Evolutionary conservation across 2,329 filamentous ascomycete species (phyloP), one percentile per base, ranked within the genome.

Genomic region (Epichloe gansuensis): DNA sequence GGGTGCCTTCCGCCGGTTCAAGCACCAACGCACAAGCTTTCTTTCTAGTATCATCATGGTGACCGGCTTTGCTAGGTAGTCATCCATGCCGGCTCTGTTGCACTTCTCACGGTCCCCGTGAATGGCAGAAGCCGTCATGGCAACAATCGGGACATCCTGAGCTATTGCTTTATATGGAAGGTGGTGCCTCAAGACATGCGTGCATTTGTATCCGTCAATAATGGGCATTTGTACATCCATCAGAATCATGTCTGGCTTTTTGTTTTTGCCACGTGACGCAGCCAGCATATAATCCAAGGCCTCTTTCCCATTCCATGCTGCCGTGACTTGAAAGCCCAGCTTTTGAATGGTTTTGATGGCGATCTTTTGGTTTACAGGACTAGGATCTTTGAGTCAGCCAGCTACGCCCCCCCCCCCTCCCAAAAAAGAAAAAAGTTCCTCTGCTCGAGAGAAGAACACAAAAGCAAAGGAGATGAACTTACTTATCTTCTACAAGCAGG

Each of bases 401-500:
- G 11, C n/a, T 21, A 6, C 13, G 11, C 21, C 41, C 12, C 21
- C 17, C 17, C 17, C 2, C 17, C 17, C 17, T 2, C 2, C 2
- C 2, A 21, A 21, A 21, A 21, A 21, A 21, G 2, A 21, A 21
- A 23, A 12, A 43, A 12, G 21, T 43, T 21, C 23, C 23, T 23
- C 21, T 43, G 11, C 17, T 43, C 41, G 5, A 13, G 5, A 8
- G 41, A 3, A 23, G 23, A 43, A 43, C 23, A n/a, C 4, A 15
- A 47, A 8, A 23, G 23, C 38, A 13, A 5, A 13, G 12, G 11
- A 1, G 40, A 42, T 11, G 11, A 17, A 73, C 79, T 72, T 70
- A 81, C 79, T 90, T 89, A 63, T 91, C 87, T 66, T 91, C 87
- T 2, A 90, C 87, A 1, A 93, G 80, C 21, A 91, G 68, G n/a